Conservation (phyloP, 2,329 filamentous ascomycete species). For the Neopestalotiopsis rosae region DNA sequence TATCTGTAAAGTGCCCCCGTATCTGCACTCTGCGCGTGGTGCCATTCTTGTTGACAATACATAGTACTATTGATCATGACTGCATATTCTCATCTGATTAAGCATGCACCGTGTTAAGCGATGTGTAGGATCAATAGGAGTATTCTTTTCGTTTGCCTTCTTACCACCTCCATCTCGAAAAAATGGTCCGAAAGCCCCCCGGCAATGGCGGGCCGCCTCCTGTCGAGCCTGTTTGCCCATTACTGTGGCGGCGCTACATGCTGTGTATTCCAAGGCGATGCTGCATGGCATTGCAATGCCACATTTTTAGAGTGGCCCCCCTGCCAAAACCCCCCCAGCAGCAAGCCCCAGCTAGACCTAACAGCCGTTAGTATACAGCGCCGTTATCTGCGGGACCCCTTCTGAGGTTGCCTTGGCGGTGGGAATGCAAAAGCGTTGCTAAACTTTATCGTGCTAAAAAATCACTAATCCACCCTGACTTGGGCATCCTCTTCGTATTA, state of each 20-base stretch:
- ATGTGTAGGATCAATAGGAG: constrained; percentile 1
- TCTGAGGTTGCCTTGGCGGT: not conserved
- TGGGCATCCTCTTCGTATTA: not conserved
- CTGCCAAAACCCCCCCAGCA: no score
- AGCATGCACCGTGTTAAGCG: constrained; percentile 2
- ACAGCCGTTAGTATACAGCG: not conserved
- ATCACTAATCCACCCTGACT: not conserved
- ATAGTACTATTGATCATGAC: not conserved
- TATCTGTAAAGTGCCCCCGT: not conserved
- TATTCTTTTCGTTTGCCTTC: not conserved
- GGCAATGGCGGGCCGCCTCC: not conserved
- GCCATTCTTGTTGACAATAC: not conserved
- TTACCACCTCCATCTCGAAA: not conserved
- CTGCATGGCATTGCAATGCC: no score
- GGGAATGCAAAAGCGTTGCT: not conserved
- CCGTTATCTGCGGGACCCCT: not conserved
- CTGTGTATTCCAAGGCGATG: no score
- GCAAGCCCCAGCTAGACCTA: not conserved
- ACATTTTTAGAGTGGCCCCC: no score
- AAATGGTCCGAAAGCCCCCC: not conserved
- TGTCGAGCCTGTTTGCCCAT: no score
- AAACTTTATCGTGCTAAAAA: not conserved
- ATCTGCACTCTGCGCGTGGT: not conserved
- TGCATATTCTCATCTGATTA: not conserved
- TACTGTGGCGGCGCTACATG: no score